These are phyloP conservation scores for Xylaria sp. DNA, from an alignment of 2,329 filamentous ascomycete genomes.

Conservation along the genomic window DNA sequence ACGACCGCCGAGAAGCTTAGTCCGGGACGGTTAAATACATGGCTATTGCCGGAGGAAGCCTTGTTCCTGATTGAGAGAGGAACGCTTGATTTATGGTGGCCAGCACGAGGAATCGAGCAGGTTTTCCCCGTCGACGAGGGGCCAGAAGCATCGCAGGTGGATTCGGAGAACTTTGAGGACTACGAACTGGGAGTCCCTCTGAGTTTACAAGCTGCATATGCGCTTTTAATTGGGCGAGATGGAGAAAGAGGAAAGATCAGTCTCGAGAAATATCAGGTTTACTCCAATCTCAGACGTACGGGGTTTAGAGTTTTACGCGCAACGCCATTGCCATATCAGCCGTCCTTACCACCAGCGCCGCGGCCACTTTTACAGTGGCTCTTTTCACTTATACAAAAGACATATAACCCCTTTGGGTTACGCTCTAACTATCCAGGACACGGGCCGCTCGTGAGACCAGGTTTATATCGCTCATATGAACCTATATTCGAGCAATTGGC, in stretches of 20 bases:
- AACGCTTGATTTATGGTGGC: constrained; percentile 88
- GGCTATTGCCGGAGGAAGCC: constrained; percentile 91
- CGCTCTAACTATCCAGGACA: constrained; percentile 48
- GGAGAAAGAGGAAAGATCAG: constrained; percentile 68
- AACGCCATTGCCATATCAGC: constrained; percentile 49
- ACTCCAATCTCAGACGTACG: constrained; percentile 80
- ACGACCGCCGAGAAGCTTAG: constrained; percentile 64
- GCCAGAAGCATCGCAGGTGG: constrained; percentile 43
- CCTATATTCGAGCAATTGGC: constrained; percentile 81
- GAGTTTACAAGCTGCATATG: constrained; percentile 90
- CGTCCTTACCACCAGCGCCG: constrained; percentile 35
- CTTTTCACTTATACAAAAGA: constrained; percentile 55
- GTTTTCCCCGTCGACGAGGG: constrained; percentile 48
- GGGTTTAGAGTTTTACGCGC: constrained; percentile 86
- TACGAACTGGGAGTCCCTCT: constrained; percentile 78
- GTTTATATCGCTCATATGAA: constrained; percentile 72
- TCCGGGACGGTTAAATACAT: constrained; percentile 71
- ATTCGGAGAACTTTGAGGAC: constrained; percentile 50
- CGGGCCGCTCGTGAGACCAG: constrained; percentile 70
- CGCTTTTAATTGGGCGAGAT: constrained; percentile 80
- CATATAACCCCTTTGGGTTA: constrained; percentile 32
- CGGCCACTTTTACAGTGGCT: constrained; percentile 64
- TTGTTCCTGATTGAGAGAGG: constrained; percentile 90
- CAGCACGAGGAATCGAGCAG: constrained; percentile 62
- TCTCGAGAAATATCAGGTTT: constrained; percentile 88